Base-by-base conservation (phyloP, 1,284 basidiomycete genomes). In the Xerocomus subilludens region DNA sequence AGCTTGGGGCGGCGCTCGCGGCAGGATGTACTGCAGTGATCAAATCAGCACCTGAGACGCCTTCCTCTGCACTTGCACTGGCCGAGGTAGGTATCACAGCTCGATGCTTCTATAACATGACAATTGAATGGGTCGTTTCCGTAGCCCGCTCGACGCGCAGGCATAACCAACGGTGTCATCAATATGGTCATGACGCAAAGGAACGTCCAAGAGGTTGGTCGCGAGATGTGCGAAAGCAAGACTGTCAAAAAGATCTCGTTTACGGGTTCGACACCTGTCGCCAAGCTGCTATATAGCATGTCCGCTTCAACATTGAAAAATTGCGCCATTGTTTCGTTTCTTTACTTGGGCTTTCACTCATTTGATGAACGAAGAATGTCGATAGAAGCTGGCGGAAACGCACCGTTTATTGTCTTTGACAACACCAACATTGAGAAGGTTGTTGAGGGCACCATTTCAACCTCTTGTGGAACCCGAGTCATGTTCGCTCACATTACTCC, bases 21-120 rank as follows among this genome's bases (percentile, higher is more conserved):
- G 97, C 97, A 27, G 98, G 98, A 35, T 99, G 98, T 84, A 99
- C 98, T 1, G 90, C 92, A 3, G 97, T 99, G 70, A 92, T 99
- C 85, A 99, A 99, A 83, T 97, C 97, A 6, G 94, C 98, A 5
- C 91, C 97, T 3, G 98, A 99, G 86, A 97, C 98, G 0, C 98
- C 98, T 0, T 98, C 96, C 86, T 97, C 96, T 51, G 93, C 94
- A 27, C 90, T 99, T 32, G 98, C 98, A 9, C 87, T 98, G 27
- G 92, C 91, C 14, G 95, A 97, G 85, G 93, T 93, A 80, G 56
- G 84, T 77, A 33, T 36, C 30, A 51, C 23, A 59, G 1, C n/a
- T 68, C 20, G 21, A 38, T 11, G 18, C 42, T 51, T 36, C 20
- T 36, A 32, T 30, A 32, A 32, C 9, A 14, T 45, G 47, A 56